Evolutionary conservation across 1,284 basidiomycete genomes (phyloP).

Genomic region (Puccinia brachypodii): DNA sequence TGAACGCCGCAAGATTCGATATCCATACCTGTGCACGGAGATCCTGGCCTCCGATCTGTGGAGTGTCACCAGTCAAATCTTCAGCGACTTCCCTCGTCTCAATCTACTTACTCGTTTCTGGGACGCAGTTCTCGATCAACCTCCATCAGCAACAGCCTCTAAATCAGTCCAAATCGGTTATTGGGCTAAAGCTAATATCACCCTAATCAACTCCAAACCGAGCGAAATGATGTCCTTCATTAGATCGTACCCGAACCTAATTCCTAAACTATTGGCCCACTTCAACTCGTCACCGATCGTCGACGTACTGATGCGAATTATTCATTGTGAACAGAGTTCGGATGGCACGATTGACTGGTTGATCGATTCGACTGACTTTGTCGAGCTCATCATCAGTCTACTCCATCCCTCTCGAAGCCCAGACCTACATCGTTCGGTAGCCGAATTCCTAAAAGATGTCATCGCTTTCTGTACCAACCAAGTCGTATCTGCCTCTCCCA

Average conservation of each 20-base stretch:
- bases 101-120: conserved; percentile 77
- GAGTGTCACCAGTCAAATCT: conserved; percentile 86
- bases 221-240: conserved; percentile 87
- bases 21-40: conserved; percentile 91
- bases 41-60: conserved; percentile 94
- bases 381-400: conserved; percentile 75
- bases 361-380: conserved; percentile 69
- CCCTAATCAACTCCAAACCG: conserved; percentile 31
- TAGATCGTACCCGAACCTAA: conserved; percentile 74
- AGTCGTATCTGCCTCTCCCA: conserved; percentile 62
- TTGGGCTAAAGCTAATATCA: conserved; percentile 57
- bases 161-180: conserved; percentile 52
- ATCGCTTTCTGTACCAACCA: conserved; percentile 91
- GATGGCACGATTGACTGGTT: conserved; percentile 70
- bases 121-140: conserved; percentile 80
- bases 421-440: conserved; percentile 80
- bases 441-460: conserved; percentile 90
- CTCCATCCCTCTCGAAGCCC: conserved; percentile 75
- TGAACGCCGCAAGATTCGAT: conserved; percentile 58
- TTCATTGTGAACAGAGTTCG: conserved; percentile 86
- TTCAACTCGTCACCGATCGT: conserved; percentile 88
- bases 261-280: conserved; percentile 79
- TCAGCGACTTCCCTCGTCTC: conserved; percentile 67
- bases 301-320: conserved; percentile 85
- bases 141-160: conserved; percentile 59